phyloP scores from a whole-genome alignment of 2,329 filamentous ascomycete species.

The Exophiala sideris region DNA sequence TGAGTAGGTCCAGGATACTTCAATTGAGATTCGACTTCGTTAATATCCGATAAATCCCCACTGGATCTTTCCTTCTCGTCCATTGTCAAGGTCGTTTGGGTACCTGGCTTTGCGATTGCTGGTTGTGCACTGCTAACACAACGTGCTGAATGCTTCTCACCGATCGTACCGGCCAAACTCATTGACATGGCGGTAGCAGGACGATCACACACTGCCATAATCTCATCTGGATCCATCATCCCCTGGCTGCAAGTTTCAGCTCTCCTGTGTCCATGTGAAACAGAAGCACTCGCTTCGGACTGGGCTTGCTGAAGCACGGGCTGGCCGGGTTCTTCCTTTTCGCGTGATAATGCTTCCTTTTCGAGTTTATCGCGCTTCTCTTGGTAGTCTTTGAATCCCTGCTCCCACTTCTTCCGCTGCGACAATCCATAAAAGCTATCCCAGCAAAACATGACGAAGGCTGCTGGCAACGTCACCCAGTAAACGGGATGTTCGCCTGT shows the following conservation, averaged over 20 bases:
- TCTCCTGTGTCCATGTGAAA: neutral
- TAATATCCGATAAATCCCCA: neutral
- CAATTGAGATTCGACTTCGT: neutral
- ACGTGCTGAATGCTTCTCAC: neutral
- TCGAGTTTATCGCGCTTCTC: slow-evolving; percentile 36
- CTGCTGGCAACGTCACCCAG: slow-evolving; percentile 67
- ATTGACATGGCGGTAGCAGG: neutral
- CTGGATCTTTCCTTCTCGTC: neutral
- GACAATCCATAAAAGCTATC: slow-evolving; percentile 64
- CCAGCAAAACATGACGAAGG: slow-evolving; percentile 66
- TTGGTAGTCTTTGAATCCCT: slow-evolving; percentile 46
- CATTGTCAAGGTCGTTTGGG: neutral
- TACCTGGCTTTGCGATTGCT: neutral
- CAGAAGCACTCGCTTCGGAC: neutral
- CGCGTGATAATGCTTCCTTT: slow-evolving; percentile 32
- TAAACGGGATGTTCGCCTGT: slow-evolving; percentile 58
- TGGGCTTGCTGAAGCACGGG: slow-evolving; percentile 1
- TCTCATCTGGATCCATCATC: neutral
- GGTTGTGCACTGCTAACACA: neutral
- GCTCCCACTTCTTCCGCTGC: slow-evolving; percentile 54
- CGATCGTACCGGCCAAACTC: neutral
- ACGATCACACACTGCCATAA: neutral
- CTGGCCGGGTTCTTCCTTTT: no score
- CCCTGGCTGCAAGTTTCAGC: neutral
- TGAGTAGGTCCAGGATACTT: no score